phyloP scores from a whole-genome alignment of 2,329 filamentous ascomycete species.

The Neofusicoccum kwambonambiense region DNA sequence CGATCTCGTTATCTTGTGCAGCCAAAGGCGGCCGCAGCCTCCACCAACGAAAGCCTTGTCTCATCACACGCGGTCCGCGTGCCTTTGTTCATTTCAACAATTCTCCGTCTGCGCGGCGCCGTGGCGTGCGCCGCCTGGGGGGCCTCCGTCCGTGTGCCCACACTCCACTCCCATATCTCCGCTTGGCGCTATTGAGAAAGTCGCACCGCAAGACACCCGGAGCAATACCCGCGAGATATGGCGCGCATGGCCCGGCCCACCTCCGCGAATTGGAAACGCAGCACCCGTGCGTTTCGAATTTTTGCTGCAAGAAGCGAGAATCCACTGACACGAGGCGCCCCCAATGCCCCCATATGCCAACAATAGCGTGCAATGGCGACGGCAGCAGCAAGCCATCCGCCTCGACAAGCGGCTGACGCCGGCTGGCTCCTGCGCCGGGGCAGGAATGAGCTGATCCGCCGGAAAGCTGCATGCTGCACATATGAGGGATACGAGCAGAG shows the following conservation, averaged over 20 bases:
- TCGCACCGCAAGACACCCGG: background rate
- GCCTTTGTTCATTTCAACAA: background rate
- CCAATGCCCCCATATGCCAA: no score
- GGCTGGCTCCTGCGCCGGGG: no score
- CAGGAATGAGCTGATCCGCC: background rate
- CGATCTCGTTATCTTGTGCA: no score
- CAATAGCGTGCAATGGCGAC: no score
- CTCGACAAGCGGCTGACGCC: no score
- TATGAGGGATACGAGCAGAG: conserved; percentile 1
- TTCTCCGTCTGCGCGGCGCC: background rate
- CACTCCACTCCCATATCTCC: background rate
- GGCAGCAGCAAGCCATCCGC: no score
- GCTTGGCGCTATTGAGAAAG: background rate
- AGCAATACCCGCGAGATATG: background rate
- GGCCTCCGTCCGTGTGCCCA: no score
- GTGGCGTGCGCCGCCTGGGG: background rate
- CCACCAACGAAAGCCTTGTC: no score
- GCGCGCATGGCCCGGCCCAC: background rate
- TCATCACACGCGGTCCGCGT: no score
- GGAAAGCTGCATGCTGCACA: background rate
- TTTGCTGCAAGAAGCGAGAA: background rate
- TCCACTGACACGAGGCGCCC: background rate
- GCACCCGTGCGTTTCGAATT: background rate
- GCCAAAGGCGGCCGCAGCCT: no score
- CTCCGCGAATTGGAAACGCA: background rate